phyloP scores from a whole-genome alignment of 2,329 filamentous ascomycete species.

The Aphanoascus verrucosus region DNA sequence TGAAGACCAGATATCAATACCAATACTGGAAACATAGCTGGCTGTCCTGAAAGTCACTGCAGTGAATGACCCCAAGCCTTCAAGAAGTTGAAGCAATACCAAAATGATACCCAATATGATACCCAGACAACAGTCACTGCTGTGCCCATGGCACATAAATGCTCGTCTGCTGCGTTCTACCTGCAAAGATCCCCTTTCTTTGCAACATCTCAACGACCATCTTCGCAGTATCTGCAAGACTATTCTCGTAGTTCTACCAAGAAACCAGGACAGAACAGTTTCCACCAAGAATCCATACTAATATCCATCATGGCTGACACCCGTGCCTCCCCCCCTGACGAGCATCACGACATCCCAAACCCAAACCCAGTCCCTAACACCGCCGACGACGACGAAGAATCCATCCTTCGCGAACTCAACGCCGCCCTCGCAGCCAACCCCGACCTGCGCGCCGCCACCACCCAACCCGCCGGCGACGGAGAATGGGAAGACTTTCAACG shows the following conservation, averaged over 20 bases:
- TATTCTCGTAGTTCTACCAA: background rate
- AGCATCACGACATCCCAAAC: background rate
- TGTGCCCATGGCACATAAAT: slow-evolving; percentile 3
- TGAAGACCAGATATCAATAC: no score
- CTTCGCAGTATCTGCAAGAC: no score
- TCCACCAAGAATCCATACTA: background rate
- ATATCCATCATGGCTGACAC: background rate
- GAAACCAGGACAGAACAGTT: background rate
- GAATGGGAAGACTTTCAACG: slow-evolving; percentile 18
- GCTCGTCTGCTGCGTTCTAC: background rate
- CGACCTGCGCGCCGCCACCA: slow-evolving; percentile 10
- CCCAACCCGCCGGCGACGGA: background rate
- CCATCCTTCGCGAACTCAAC: slow-evolving; percentile 14
- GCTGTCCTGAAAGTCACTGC: no score
- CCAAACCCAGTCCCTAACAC: background rate
- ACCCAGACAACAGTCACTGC: background rate
- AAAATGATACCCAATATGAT: no score
- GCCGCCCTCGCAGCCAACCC: slow-evolving; percentile 16
- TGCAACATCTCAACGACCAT: background rate
- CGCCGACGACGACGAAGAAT: slow-evolving; percentile 12
- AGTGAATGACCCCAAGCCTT: background rate
- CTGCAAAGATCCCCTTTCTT: background rate
- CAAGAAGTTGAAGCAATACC: no score
- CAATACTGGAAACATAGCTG: no score
- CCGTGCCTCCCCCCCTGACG: background rate